phyloP scores from a whole-genome alignment of 116 monocot species.

The Dioscorea cayenensis region DNA sequence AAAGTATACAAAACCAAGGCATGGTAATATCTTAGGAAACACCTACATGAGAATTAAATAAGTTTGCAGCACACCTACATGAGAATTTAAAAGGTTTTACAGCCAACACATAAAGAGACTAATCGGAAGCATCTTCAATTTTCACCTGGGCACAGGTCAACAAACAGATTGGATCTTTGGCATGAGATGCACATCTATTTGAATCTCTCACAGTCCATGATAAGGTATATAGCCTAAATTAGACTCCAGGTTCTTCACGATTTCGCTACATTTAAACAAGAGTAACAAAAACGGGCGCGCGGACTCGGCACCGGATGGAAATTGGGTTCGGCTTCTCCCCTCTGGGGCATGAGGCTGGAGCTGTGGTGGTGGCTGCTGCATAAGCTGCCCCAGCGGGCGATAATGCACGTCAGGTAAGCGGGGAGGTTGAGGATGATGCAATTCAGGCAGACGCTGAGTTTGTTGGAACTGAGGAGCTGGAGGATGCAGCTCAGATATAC shows the following conservation, averaged over 20 bases:
- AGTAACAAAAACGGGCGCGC: conserved; percentile 22
- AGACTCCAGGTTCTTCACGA: conserved; percentile 21
- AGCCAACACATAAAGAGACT: too few relatives aligned
- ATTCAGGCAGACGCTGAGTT: not conserved
- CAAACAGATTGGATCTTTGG: not conserved
- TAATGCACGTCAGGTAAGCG: not conserved
- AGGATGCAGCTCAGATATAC: not conserved
- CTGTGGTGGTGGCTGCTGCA: too few relatives aligned
- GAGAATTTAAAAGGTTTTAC: too few relatives aligned
- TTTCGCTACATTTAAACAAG: conserved; percentile 31
- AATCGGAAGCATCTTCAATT: too few relatives aligned
- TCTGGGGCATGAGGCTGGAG: not conserved
- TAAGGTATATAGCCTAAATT: conserved; percentile 32
- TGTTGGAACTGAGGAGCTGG: not conserved
- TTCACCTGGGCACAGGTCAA: too few relatives aligned
- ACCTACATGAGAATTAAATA: too few relatives aligned
- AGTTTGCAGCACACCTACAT: too few relatives aligned
- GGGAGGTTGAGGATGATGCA: not conserved
- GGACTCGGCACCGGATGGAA: conserved; percentile 2
- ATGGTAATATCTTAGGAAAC: too few relatives aligned
- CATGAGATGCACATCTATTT: not conserved
- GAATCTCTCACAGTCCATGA: conserved; percentile 15
- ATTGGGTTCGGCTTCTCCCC: not conserved
- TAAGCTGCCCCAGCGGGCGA: not conserved
- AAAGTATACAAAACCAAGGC: too few relatives aligned